Evolutionary conservation across 2,329 filamentous ascomycete genomes (phyloP), one percentile per base, ranked within the genome.

Genomic region (Acephala macrosclerotiorum): DNA sequence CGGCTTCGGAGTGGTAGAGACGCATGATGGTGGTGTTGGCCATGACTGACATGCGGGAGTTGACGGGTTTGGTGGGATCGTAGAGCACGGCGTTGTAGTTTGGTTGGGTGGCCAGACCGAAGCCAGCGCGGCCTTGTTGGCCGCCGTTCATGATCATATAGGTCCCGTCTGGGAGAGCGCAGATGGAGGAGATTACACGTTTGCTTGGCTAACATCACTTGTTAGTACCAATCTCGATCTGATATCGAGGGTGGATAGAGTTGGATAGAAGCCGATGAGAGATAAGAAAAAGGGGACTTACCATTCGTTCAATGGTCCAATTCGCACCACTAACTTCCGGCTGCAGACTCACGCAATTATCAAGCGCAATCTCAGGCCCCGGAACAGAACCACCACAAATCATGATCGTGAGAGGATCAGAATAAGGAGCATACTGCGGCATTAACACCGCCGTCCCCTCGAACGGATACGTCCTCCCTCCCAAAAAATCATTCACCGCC

Each of bases 241-340:
- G 49, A 51, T 6, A 20, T 58, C 6, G 12, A 40, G 14, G 38
- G n/a, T n/a, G n/a, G n/a, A n/a, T n/a, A n/a, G n/a, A n/a, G n/a
- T n/a, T n/a, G n/a, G n/a, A n/a, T n/a, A n/a, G n/a, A n/a, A n/a
- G n/a, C n/a, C n/a, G n/a, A n/a, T n/a, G n/a, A n/a, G n/a, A n/a
- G n/a, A n/a, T n/a, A 8, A 33, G 47, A 2, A n/a, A 7, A 25
- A 18, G 26, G 26, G n/a, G 38, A 62, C 38, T 25, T 66, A 71
- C 70, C 89, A 91, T 91, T 51, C 88, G 84, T 77, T 91, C 88
- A 38, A 91, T 80, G 0, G 80, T 82, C 89, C 89, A 91, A 25
- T 83, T 75, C 0, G 87, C 80, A 4, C 82, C 78, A 1, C 80
- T 74, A 0, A 79, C 80, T 67, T 91, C 87, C 0, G 89, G 89